Evolutionary conservation across 2,329 filamentous ascomycete species (phyloP), one percentile per base, ranked within the genome.

Genomic region (Sarocladium oryzae): DNA sequence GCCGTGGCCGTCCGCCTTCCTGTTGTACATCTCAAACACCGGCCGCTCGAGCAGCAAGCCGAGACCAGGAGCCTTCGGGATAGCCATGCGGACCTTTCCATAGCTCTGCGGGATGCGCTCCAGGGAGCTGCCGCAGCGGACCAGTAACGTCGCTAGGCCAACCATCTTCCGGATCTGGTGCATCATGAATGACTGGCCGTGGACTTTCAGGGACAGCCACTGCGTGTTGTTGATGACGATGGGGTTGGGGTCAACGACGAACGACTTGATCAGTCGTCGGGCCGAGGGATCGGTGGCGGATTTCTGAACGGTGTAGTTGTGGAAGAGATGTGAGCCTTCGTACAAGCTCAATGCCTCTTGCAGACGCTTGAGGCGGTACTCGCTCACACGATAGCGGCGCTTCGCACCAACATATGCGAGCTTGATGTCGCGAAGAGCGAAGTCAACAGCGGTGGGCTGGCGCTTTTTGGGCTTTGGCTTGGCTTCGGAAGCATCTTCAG

Each of bases 91-190:
- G 6, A 24, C n/a, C 5, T 76, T 65, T 1, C 79, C 81, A 66
- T 95, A 95, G 54, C 84, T 88, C 54, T 95, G 79, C 1, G 71
- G 66, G 58, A 99, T 88, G 24, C 87, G 81, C 10, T 79, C 72
- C 3, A 84, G 74, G 3, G 87, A 76, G n/a, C 85, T 85, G 49
- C 89, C 93, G 66, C 88, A 95, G 33, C 93, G 85, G 6, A 95
- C 86, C 5, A 92, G 75, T 54, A 99, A 76, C 30, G 89, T 83
- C 8, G 84, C 89, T 86, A 99, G 90, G 52, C 88, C 89, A 15
- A 99, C 89, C 93, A 99, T 97, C 71, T 97, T 99, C 62, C 93
- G 86, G 68, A 99, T 99, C 72, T 99, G 93, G 69, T 99, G 93
- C 93, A 99, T 99, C 93, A 99, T 99, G 77, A 99, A 99, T 63